Conservation (phyloP, 2,329 filamentous ascomycete species). For the Ophioceras dolichostomum region DNA sequence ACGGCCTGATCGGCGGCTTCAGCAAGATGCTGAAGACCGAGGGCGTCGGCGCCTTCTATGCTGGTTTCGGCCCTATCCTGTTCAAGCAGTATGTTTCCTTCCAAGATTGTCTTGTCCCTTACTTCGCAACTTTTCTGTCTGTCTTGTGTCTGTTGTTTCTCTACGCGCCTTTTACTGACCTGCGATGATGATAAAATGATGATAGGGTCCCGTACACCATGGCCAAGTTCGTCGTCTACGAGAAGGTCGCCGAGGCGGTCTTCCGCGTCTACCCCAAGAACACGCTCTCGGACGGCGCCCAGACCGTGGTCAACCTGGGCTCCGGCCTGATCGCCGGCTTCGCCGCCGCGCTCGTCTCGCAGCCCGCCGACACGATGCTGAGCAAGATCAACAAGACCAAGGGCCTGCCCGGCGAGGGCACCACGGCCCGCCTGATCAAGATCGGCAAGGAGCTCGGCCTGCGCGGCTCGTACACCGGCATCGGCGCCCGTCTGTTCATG, state of each 20-base stretch:
- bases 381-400: slow-evolving; percentile 85
- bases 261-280: slow-evolving; percentile 56
- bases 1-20: slow-evolving; percentile 59
- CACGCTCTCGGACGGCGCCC: slow-evolving; percentile 45
- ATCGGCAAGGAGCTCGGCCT: slow-evolving; percentile 69
- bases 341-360: slow-evolving; percentile 67
- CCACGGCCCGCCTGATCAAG: slow-evolving; percentile 63
- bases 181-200: too few species aligned
- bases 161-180: too few species aligned
- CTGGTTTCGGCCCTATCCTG: slow-evolving; percentile 66
- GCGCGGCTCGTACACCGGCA: slow-evolving; percentile 59
- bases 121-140: too few species aligned
- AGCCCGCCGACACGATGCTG: slow-evolving; percentile 79
- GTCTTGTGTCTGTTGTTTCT: too few species aligned
- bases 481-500: slow-evolving; percentile 47
- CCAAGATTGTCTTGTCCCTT: too few species aligned
- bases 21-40: slow-evolving; percentile 62
- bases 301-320: slow-evolving; percentile 58
- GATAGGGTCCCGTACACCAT: slow-evolving; percentile 77
- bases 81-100: slow-evolving; percentile 65
- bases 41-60: slow-evolving; percentile 69
- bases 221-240: slow-evolving; percentile 80
- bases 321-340: slow-evolving; percentile 46
- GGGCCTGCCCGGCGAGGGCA: slow-evolving; percentile 68
- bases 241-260: slow-evolving; percentile 62